Conservation (phyloP, 202 grass and related monocot species). For the Panicum hallii region DNA sequence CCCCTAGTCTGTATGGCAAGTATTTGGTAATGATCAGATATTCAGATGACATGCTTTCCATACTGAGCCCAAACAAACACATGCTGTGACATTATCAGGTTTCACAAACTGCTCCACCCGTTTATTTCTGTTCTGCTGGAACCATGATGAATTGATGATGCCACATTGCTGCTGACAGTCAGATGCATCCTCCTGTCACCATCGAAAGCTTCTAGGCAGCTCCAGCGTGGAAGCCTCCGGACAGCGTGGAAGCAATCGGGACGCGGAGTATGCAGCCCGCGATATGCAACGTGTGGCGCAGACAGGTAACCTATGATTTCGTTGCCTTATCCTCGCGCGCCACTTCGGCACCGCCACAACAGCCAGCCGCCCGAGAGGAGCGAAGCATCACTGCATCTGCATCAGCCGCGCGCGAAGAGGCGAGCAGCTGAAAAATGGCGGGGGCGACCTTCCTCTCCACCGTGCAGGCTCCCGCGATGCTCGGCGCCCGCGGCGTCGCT, state of each 20-base stretch:
- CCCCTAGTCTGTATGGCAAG: not conserved
- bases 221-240: not conserved
- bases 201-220: not conserved
- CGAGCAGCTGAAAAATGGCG: conserved; percentile 41
- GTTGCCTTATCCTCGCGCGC: conserved; percentile 54
- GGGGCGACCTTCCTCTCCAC: conserved; percentile 63
- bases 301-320: conserved; percentile 28
- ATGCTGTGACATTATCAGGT: not conserved
- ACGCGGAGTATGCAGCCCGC: conserved; percentile 25
- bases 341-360: not conserved
- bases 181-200: not conserved
- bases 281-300: conserved; percentile 48
- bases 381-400: not conserved
- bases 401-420: not conserved
- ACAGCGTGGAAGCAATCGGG: conserved; percentile 16
- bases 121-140: conserved; percentile 3
- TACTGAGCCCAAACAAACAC: not conserved
- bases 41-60: not conserved
- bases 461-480: conserved; percentile 48
- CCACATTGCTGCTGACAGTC: not conserved
- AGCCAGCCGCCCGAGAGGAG: not conserved
- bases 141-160: not conserved
- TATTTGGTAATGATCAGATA: not conserved
- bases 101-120: not conserved
- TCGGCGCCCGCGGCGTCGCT: conserved; percentile 23